A percentile compares a stretch with the other conserved stretches of the same genome.
Evolutionary conservation across 148 eudicot genomes (phyloP).

Genomic region (Salicornia ramosissima): DNA sequence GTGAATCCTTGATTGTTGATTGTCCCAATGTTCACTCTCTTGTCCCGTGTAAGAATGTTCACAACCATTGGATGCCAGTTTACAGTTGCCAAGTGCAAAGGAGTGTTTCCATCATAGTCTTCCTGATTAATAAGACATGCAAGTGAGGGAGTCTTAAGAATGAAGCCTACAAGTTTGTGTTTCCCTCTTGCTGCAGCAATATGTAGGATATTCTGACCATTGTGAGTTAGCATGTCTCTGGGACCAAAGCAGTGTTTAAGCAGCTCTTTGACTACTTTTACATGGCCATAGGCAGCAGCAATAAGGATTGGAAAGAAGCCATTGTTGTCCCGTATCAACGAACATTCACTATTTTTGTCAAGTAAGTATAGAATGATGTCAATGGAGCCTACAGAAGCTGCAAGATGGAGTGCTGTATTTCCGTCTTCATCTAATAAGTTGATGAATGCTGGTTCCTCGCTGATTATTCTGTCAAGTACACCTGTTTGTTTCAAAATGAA

Average conservation of each 20-base stretch:
- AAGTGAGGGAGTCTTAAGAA: slow-evolving; percentile 14
- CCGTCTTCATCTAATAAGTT: slow-evolving; percentile 15
- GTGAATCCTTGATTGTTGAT: slow-evolving; percentile 24
- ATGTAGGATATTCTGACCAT: slow-evolving; percentile 16
- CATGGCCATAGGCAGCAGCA: slow-evolving; percentile 24
- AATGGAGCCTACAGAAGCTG: slow-evolving; percentile 15
- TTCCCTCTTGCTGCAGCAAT: slow-evolving; percentile 24
- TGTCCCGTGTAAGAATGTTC: slow-evolving; percentile 25
- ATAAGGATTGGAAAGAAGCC: slow-evolving; percentile 26
- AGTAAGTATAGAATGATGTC: slow-evolving; percentile 14
- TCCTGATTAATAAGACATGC: slow-evolving; percentile 20
- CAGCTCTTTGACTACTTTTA: slow-evolving; percentile 4
- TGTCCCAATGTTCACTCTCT: slow-evolving; percentile 12
- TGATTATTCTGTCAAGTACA: neutral
- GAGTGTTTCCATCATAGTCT: slow-evolving; percentile 25
- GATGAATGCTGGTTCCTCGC: neutral
- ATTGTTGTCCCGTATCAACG: neutral
- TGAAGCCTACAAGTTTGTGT: slow-evolving; percentile 16
- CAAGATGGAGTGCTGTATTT: slow-evolving; percentile 20
- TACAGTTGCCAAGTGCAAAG: slow-evolving; percentile 27
- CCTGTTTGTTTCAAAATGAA: neutral
- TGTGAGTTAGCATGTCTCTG: slow-evolving; percentile 3
- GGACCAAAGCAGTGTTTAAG: slow-evolving; percentile 16
- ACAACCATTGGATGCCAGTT: slow-evolving; percentile 21
- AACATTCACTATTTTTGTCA: neutral